A percentile compares a stretch with the other conserved stretches of the same genome.
phyloP scores from a whole-genome alignment of 805 yeast genomes.

The Nakazawaea molendinolei region DNA sequence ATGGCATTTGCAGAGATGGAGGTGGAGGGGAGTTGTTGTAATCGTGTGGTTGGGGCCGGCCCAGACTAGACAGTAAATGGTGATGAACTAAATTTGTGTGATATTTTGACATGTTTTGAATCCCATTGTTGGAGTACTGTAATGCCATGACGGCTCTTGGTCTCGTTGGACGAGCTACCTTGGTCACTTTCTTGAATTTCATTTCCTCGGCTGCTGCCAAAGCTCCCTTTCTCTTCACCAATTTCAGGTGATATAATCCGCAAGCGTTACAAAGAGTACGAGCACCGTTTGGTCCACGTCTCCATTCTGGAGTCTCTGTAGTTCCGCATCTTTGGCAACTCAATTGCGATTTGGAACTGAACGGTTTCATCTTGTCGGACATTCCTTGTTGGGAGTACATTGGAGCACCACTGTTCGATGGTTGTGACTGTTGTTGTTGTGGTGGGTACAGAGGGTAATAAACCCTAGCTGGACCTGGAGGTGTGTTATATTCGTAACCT shows the following conservation, averaged over 20 bases:
- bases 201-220: conserved; percentile 43
- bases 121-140: neutral
- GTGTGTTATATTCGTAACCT: neutral
- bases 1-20: neutral
- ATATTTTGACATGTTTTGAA: neutral
- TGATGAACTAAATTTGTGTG: conserved; percentile 5
- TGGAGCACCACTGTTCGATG: neutral
- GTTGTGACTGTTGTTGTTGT: neutral
- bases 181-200: conserved; percentile 15
- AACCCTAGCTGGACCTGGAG: conserved; percentile 1
- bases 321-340: conserved; percentile 33
- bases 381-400: neutral
- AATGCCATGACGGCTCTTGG: neutral
- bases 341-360: conserved; percentile 3
- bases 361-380: no score
- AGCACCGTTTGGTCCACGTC: conserved; percentile 75
- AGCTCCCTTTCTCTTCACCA: conserved; percentile 53
- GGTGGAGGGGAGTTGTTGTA: neutral
- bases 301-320: conserved; percentile 74
- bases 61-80: no score
- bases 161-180: neutral
- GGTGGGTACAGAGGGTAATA: neutral
- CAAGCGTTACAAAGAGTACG: conserved; percentile 80
- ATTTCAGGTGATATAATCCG: conserved; percentile 68
- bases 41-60: no score